Evolutionary conservation across 2,329 filamentous ascomycete species (phyloP), one percentile per base, ranked within the genome.

Genomic region (Coniochaeta sp.): DNA sequence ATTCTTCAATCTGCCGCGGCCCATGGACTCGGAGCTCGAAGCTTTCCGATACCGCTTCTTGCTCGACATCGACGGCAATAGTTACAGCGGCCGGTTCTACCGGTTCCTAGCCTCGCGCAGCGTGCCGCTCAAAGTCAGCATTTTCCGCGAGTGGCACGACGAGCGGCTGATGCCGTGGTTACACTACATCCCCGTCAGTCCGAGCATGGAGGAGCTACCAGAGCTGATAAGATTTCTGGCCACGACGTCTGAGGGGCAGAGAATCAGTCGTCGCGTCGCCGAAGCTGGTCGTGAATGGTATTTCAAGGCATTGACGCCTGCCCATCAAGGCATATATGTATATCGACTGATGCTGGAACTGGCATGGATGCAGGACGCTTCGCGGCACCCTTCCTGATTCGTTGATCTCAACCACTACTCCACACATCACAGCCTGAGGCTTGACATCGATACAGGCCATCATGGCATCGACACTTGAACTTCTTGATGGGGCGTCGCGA

Each of bases 261-360:
- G 62, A 24, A 72, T 75, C 60, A 85, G 81, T 0, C 70, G 71
- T 30, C 70, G 74, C 30, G 80, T 89, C 61, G 85, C 84, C 1
- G 74, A 80, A 56, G 68, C 72, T 8, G 84, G 86, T 0, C 73
- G 75, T 9, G 74, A 77, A 9, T 89, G 86, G 86, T 79, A 79
- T 55, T 67, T 65, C 0, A 78, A 74, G 64, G 80, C 79, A 12
- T 65, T 89, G 36, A 69, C 85, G 47, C 81, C 83, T 52, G 78
- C 82, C 40, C 85, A 89, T 67, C 78, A 86, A 65, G 76, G 80
- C 30, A 75, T 83, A 1, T 87, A 86, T 74, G 75, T 83, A 30
- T 88, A 87, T 65, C 74, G 87, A 57, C 67, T 89, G 61, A 62
- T 89, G 65, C 66, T 89, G 26, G 86, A 89, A 74, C 77, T 79